phyloP scores from a whole-genome alignment of 2,329 filamentous ascomycete species.

The Hypomyces perniciosus region DNA sequence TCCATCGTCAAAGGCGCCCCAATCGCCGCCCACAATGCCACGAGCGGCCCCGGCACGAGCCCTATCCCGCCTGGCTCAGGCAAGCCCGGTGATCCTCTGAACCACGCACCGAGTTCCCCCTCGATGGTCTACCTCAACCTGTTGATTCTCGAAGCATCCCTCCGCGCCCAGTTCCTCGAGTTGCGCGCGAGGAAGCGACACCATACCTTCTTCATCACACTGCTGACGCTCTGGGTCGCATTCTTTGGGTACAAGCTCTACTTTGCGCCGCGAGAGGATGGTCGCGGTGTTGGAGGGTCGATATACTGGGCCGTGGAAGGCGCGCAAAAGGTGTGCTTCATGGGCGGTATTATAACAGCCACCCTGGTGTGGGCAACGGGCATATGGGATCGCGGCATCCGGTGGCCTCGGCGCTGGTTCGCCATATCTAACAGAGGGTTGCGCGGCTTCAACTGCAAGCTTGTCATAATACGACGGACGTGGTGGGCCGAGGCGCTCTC shows the following conservation, averaged over 20 bases:
- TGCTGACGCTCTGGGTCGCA: slow-evolving; percentile 73
- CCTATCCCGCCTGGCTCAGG: slow-evolving; percentile 37
- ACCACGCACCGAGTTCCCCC: slow-evolving; percentile 78
- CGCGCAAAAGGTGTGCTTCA: slow-evolving; percentile 82
- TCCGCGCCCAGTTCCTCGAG: slow-evolving; percentile 88
- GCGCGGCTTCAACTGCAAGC: slow-evolving; percentile 90
- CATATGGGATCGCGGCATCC: slow-evolving; percentile 90
- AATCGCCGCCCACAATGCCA: slow-evolving; percentile 50
- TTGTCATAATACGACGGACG: slow-evolving; percentile 77
- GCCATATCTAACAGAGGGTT: slow-evolving; percentile 83
- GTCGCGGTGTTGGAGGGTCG: slow-evolving; percentile 80
- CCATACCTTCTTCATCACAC: slow-evolving; percentile 83
- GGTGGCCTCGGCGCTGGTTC: slow-evolving; percentile 91
- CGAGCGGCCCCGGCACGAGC: slow-evolving; percentile 34
- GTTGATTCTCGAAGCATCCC: slow-evolving; percentile 88
- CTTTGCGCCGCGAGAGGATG: slow-evolving; percentile 92
- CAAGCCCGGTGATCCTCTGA: slow-evolving; percentile 63
- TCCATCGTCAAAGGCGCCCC: slow-evolving; percentile 89
- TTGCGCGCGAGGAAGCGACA: slow-evolving; percentile 82
- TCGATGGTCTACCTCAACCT: slow-evolving; percentile 98
- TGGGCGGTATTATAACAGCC: slow-evolving; percentile 82
- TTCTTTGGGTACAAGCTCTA: slow-evolving; percentile 89
- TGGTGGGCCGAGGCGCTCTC: slow-evolving; percentile 75
- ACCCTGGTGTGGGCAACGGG: slow-evolving; percentile 89
- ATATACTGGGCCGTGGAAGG: slow-evolving; percentile 96